Evolutionary conservation across 116 monocot species (phyloP), one percentile per base, ranked within the genome.

Genomic region (Thalassia testudinum): DNA sequence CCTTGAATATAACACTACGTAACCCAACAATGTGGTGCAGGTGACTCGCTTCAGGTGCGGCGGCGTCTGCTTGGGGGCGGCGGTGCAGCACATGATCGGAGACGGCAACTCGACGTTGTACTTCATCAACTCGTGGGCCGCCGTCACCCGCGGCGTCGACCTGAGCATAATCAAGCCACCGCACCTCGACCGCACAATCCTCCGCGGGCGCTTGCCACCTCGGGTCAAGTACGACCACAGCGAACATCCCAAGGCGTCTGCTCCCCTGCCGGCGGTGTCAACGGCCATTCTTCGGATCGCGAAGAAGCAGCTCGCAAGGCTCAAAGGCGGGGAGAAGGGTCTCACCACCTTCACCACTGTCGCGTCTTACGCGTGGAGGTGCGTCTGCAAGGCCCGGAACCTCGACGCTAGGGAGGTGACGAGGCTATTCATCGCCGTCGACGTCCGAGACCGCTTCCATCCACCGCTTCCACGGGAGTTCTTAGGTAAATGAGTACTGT

Each of bases 31-130:
- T n/a, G n/a, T n/a, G n/a, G n/a, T n/a, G n/a, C 69, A 81, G 81
- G 22, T 81, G 23, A 77, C 77, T 10, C 58, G 54, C 27, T 70
- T 81, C 52, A 72, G 64, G 42, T 81, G 76, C 54, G 81, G 81
- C 1, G 69, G 76, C 0, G 81, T 81, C 22, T 62, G 38, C 26
- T 27, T 81, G 15, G 81, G 77, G 19, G n/a, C 24, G 0, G 56
- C 42, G 7, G 24, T 62, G 0, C 73, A 76, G 29, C 81, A 81
- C 44, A 45, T 57, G 0, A 47, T 54, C 0, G 44, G 54, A 11
- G 81, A 81, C 49, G 81, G 81, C 6, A 42, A 21, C 30, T 24
- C 52, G 48, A 66, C 70, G 0, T 20, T 73, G 19, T 58, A 70
- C 63, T 76, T 73, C 66, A 60, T 81, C 63, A 62, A 64, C 13